A percentile compares a stretch with the other conserved stretches of the same genome.
Evolutionary conservation across 352 stramenopile species (phyloP).

Genomic region (Pythium guiyangense): DNA sequence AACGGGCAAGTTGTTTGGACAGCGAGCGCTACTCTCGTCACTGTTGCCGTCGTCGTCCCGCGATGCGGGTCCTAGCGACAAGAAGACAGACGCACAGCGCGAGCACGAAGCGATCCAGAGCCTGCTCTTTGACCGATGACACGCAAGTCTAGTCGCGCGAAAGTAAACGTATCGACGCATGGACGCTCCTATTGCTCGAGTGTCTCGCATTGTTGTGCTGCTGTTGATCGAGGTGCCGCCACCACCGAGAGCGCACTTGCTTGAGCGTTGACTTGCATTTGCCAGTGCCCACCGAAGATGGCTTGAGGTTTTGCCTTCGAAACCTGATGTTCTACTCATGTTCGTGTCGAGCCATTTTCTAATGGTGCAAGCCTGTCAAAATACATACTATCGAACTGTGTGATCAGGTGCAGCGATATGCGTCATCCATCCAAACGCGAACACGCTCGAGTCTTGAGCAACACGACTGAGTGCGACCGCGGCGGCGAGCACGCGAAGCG

Average conservation of each 20-base stretch:
- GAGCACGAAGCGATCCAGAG: conserved; percentile 57
- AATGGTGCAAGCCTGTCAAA: not conserved
- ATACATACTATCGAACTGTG: too few species aligned
- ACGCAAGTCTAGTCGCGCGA: not conserved
- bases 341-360: not conserved
- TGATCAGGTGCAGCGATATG: not conserved
- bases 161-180: not conserved
- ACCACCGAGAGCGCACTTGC: too few species aligned
- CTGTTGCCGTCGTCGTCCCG: not conserved
- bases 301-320: too few species aligned
- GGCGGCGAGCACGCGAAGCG: not conserved
- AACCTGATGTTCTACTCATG: too few species aligned
- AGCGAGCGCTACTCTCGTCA: not conserved
- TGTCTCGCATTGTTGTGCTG: too few species aligned
- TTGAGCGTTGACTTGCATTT: too few species aligned
- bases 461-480: not conserved
- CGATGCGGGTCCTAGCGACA: not conserved
- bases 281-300: too few species aligned
- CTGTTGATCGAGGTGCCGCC: too few species aligned
- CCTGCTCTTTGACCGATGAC: conserved; percentile 34
- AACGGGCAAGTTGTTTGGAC: not conserved
- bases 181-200: not conserved
- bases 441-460: not conserved
- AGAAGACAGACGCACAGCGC: conserved; percentile 48
- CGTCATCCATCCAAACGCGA: not conserved